A percentile compares a stretch with the other conserved stretches of the same genome.
These are phyloP conservation scores for Pyrrhoderma noxium DNA, from an alignment of 1,284 basidiomycete genomes.

Conservation along the genomic window DNA sequence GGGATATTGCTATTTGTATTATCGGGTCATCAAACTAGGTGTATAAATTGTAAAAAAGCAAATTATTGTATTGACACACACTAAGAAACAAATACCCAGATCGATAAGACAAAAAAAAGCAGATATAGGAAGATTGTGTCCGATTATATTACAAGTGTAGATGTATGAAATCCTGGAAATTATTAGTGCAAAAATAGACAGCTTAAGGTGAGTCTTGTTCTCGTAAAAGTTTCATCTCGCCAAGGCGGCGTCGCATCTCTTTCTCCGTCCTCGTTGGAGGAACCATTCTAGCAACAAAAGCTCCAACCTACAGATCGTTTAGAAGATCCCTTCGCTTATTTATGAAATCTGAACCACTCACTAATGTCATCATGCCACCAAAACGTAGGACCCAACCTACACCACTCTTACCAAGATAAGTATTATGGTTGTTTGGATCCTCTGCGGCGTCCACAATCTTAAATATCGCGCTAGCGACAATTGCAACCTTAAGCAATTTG, in stretches of 20 bases:
- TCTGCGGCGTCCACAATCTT: conserved; percentile 57
- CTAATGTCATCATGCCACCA: conserved; percentile 77
- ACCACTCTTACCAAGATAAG: conserved; percentile 75
- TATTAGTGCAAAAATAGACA: neutral
- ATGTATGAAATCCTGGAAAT: neutral
- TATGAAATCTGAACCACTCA: conserved; percentile 27
- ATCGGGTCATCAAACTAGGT: conserved; percentile 8
- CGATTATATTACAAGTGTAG: neutral
- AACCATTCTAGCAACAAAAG: conserved; percentile 69
- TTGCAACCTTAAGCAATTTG: conserved; percentile 54
- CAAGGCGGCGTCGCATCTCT: conserved; percentile 76
- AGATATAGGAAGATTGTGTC: neutral
- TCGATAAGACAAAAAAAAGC: neutral
- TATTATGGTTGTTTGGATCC: conserved; percentile 39
- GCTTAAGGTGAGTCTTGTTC: conserved; percentile 40
- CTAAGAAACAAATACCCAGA: neutral
- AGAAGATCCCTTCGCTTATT: neutral
- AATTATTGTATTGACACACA: too few species aligned
- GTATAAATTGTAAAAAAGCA: too few species aligned
- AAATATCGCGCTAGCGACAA: conserved; percentile 89
- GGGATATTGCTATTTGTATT: conserved; percentile 21
- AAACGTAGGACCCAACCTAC: conserved; percentile 93
- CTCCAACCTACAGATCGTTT: conserved; percentile 41
- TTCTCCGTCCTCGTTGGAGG: conserved; percentile 85
- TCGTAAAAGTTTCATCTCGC: conserved; percentile 65